Conservation (phyloP, 352 stramenopile species). For the Globisporangium okanoganense region DNA sequence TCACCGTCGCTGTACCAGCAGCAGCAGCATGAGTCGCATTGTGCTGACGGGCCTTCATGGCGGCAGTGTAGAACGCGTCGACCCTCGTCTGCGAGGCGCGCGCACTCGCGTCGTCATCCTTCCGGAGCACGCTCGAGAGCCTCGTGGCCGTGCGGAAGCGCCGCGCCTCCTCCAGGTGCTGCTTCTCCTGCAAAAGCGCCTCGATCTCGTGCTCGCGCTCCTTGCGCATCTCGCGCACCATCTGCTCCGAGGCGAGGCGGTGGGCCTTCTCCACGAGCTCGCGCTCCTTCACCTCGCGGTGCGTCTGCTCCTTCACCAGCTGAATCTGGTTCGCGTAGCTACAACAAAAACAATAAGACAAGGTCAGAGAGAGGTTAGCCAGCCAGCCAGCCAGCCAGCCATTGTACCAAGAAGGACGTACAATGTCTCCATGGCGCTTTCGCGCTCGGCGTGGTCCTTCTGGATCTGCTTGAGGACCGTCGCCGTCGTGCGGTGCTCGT, state of each 20-base stretch:
- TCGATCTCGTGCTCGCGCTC: slow-evolving; percentile 51
- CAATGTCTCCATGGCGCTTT: slow-evolving; percentile 63
- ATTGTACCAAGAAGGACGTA: slow-evolving; percentile 18
- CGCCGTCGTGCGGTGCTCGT: slow-evolving; percentile 52
- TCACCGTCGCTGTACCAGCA: background rate
- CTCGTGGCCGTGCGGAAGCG: slow-evolving; percentile 45
- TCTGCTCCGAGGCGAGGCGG: slow-evolving; percentile 54
- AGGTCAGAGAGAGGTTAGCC: background rate
- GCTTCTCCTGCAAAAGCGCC: slow-evolving; percentile 49
- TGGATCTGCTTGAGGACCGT: slow-evolving; percentile 55
- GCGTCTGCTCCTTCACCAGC: slow-evolving; percentile 57
- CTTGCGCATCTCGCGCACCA: slow-evolving; percentile 62
- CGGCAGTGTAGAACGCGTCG: slow-evolving; percentile 65
- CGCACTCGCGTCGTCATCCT: slow-evolving; percentile 24
- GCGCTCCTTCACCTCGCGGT: slow-evolving; percentile 52
- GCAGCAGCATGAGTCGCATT: background rate
- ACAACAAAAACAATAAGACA: background rate
- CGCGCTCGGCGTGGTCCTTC: slow-evolving; percentile 50
- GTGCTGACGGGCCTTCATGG: slow-evolving; percentile 53
- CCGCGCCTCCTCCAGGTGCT: slow-evolving; percentile 58
- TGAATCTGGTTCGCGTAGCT: slow-evolving; percentile 69
- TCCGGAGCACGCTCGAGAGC: slow-evolving; percentile 35
- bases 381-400: background rate
- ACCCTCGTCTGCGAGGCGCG: slow-evolving; percentile 21
- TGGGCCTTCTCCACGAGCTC: slow-evolving; percentile 69